Evolutionary conservation across 768 basidiomycete species (phyloP).

Genomic region (Kwoniella botswanensis): DNA sequence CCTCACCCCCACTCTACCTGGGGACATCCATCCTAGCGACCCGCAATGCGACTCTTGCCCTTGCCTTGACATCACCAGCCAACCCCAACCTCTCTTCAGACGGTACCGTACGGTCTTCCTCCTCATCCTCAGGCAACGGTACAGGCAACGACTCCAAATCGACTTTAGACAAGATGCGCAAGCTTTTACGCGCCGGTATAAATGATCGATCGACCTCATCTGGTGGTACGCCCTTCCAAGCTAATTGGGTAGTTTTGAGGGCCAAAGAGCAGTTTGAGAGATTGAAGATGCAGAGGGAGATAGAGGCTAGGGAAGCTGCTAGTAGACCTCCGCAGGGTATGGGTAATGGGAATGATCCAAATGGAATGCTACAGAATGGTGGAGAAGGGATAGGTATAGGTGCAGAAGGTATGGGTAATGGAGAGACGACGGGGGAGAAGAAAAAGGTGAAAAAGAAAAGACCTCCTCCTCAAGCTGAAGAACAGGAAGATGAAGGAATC

Average conservation of each 20-base stretch:
- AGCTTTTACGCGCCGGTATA: conserved; percentile 38
- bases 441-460: conserved; percentile 46
- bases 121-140: not conserved
- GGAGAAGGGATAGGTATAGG: not conserved
- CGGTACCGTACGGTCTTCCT: conserved; percentile 36
- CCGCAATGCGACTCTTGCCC: conserved; percentile 55
- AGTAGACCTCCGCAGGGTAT: conserved; percentile 20
- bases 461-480: conserved; percentile 13
- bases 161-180: conserved; percentile 40
- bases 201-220: conserved; percentile 22
- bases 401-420: not conserved
- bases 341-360: conserved; percentile 8
- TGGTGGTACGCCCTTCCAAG: conserved; percentile 32
- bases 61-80: conserved; percentile 51
- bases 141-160: conserved; percentile 15
- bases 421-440: conserved; percentile 21
- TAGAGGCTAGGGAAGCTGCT: conserved; percentile 34
- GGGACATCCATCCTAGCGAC: conserved; percentile 55
- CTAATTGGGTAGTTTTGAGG: conserved; percentile 44
- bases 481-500: conserved; percentile 27
- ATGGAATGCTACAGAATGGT: conserved; percentile 7
- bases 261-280: conserved; percentile 37
- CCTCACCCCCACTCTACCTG: conserved; percentile 58
- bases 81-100: conserved; percentile 46
- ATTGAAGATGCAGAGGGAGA: conserved; percentile 14